Evolutionary conservation across 2,329 filamentous ascomycete genomes (phyloP).

Genomic region (Alternaria ethzedia): DNA sequence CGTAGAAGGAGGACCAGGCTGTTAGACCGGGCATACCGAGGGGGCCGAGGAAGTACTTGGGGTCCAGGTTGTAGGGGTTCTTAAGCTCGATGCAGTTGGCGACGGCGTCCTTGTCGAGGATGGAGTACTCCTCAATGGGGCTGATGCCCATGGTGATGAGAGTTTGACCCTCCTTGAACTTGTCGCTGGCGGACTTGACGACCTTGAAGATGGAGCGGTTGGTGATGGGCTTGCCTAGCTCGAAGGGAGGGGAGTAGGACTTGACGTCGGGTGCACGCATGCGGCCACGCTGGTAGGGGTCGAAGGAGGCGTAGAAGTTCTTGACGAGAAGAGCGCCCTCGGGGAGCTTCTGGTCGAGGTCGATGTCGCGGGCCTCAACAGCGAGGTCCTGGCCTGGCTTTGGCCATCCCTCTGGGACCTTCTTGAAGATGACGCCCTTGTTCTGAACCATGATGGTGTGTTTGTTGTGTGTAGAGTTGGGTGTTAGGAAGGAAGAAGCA

Average conservation of each 20-base stretch:
- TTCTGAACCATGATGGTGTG: slow-evolving; percentile 63
- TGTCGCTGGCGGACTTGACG: slow-evolving; percentile 69
- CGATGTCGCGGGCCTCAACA: slow-evolving; percentile 72
- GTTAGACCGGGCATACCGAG: slow-evolving; percentile 82
- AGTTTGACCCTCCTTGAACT: slow-evolving; percentile 72
- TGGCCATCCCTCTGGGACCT: slow-evolving; percentile 70
- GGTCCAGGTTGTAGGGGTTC: slow-evolving; percentile 72
- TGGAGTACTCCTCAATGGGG: slow-evolving; percentile 73
- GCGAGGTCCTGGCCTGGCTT: slow-evolving; percentile 73
- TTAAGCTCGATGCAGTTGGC: slow-evolving; percentile 62
- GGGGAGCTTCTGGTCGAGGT: slow-evolving; percentile 64
- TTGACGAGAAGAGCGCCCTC: slow-evolving; percentile 72
- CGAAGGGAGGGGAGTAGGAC: slow-evolving; percentile 72
- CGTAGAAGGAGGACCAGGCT: slow-evolving; percentile 75
- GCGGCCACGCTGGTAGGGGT: slow-evolving; percentile 82
- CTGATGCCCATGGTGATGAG: slow-evolving; percentile 59
- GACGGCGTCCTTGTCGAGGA: slow-evolving; percentile 57
- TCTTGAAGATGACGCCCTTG: slow-evolving; percentile 78
- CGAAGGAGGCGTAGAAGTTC: slow-evolving; percentile 76
- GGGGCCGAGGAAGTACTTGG: slow-evolving; percentile 73
- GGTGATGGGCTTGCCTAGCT: slow-evolving; percentile 67
- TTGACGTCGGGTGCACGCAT: slow-evolving; percentile 71
- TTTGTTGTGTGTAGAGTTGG: slow-evolving; percentile 5
- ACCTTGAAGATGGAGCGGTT: slow-evolving; percentile 72
- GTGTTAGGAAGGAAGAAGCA: not conserved